These are phyloP conservation scores for Umbelopsis sp. DNA, from an alignment of 192 early-diverging fungal species.

Conservation along the genomic window DNA sequence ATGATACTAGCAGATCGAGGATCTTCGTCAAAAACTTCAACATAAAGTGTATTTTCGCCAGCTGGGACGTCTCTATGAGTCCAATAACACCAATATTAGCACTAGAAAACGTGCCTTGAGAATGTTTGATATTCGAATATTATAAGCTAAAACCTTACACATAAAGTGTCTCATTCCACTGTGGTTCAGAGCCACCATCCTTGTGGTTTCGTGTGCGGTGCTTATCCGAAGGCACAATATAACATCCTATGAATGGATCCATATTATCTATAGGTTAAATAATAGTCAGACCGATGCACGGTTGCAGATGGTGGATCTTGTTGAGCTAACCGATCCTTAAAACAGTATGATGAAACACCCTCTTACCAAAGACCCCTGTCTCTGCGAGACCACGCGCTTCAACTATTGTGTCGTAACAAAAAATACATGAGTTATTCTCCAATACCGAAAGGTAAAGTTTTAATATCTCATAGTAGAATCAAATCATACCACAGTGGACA, in stretches of 20 bases:
- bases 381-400: constrained; percentile 8
- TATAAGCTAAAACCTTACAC: constrained; percentile 17
- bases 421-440: background rate
- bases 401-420: background rate
- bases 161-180: constrained; percentile 32
- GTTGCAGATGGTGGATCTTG: too few species aligned
- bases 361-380: constrained; percentile 13
- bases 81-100: background rate
- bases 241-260: constrained; percentile 34
- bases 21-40: constrained; percentile 38
- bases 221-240: constrained; percentile 31
- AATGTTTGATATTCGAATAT: background rate
- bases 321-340: background rate
- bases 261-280: background rate
- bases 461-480: background rate
- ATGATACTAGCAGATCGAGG: constrained; percentile 22
- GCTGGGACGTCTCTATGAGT: constrained; percentile 23
- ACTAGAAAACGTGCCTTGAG: background rate
- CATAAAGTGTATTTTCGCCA: constrained; percentile 21
- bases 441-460: background rate
- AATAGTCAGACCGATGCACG: background rate
- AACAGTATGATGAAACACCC: background rate
- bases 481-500: background rate
- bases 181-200: constrained; percentile 23
- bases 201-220: constrained; percentile 29